Base-by-base conservation (phyloP, 2,329 filamentous ascomycete species). In the Aspergillus nomiae region DNA sequence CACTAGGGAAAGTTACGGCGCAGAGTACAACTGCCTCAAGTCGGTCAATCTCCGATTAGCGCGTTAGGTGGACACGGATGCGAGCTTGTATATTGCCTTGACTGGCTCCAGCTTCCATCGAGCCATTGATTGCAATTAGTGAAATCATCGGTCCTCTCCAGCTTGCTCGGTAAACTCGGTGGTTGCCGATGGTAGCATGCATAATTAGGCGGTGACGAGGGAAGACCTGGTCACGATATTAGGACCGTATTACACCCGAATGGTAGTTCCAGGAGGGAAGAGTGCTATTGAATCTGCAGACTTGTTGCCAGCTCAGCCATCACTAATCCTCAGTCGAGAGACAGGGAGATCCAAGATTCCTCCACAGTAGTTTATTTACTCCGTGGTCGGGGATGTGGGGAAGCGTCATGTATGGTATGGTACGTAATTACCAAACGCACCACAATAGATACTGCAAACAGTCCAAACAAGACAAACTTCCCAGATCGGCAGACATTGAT, bases 391-490 rank as follows among this genome's bases (percentile, higher is more conserved):
- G 46, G 21, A 14, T 55, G 32, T 38, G 32, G 51, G 26, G 32
- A 9, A 3, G 12, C 21, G 59, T 61, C 48, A 43, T 16, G 26
- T 56, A 59, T 32, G 21, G 32, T 62, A 60, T n/a, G 32, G 28
- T 63, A 65, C 57, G 6, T 12, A 30, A 24, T 36, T 56, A 54
- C 32, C 19, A 26, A 38, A 38, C 53, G 19, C 38, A 41, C 16
- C 24, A 50, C 7, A 11, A 30, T 9, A 24, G 21, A 34, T 28
- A 32, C 8, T 56, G 53, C 64, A 66, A 64, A 65, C 59, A 12
- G 7, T 24, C 21, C 64, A 69, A 69, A 69, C 57, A 51, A 56
- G 26, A 41, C 67, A 65, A 66, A 65, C 60, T 58, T 43, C 9
- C 34, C 54, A 19, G 57, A 60, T 36, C 32, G 36, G 12, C 56